Evolutionary conservation across 2,329 filamentous ascomycete species (phyloP), one percentile per base, ranked within the genome.

Genomic region (Epichloe coenophiala): DNA sequence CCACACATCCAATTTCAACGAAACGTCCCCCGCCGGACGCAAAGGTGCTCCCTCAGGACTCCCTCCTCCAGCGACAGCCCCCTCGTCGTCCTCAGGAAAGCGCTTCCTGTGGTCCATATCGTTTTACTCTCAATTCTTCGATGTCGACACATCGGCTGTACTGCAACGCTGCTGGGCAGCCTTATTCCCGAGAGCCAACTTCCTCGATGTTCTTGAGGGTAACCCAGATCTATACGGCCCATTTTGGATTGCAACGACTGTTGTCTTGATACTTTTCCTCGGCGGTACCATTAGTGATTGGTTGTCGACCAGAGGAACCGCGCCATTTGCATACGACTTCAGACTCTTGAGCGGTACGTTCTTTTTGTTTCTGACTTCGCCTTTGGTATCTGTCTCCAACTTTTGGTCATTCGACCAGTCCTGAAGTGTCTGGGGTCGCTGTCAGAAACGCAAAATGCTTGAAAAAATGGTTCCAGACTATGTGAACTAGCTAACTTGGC

Each of bases 71-170:
- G 78, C 64, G 12, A 82, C 80, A 17, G 71, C 78, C 3, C 67
- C 71, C 19, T 65, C 65, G 3, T 63, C 68, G 17, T 60, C 64
- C 17, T 66, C 67, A n/a, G 76, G 79, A 54, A 97, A 97, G 71
- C 87, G 87, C 62, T 89, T 84, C 72, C 85, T 97, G 56, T 98
- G 93, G 93, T 83, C 83, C 44, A 75, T 97, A 55, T 81, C 82
- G 52, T 98, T 95, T 75, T 98, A 98, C 72, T 82, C 89, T 51
- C 93, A 95, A 71, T 97, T 93, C 79, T 98, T 98, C 71, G 93
- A 98, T 64, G 91, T 98, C 56, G 93, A 98, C 70, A 97, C 93
- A 1, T 83, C 80, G 53, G 87, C 93, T 49, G 90, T 98, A 19
- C 72, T 96, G 51, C 77, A 83, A 61, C 86, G 93, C 57, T 97